Conservation (phyloP, 345 rosid species). For the Lumnitzera racemosa region DNA sequence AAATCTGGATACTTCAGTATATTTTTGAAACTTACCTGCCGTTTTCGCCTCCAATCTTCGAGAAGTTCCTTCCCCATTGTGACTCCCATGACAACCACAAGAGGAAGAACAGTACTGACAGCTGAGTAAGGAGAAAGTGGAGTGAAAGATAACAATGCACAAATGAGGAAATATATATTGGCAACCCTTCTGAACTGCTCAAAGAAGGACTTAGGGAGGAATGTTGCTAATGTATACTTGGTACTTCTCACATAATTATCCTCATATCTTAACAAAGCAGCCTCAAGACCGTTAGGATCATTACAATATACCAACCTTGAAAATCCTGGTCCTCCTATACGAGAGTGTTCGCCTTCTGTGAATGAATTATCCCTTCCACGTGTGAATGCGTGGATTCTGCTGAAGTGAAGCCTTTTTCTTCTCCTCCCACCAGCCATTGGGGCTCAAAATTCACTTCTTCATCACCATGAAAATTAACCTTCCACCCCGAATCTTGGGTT, state of each 20-base stretch:
- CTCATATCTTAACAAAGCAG: slow-evolving; percentile 35
- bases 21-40: slow-evolving; percentile 43
- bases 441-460: neutral
- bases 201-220: slow-evolving; percentile 74
- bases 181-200: slow-evolving; percentile 98
- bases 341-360: slow-evolving; percentile 59
- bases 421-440: slow-evolving; percentile 45
- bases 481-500: neutral
- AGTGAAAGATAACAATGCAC: slow-evolving; percentile 73
- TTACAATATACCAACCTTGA: slow-evolving; percentile 77
- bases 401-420: slow-evolving; percentile 53
- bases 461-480: neutral
- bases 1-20: too few relatives aligned
- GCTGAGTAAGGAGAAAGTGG: slow-evolving; percentile 73
- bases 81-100: slow-evolving; percentile 63
- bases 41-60: slow-evolving; percentile 82
- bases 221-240: slow-evolving; percentile 68
- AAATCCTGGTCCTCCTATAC: slow-evolving; percentile 93
- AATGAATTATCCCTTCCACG: slow-evolving; percentile 60
- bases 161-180: slow-evolving; percentile 74
- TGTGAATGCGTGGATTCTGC: slow-evolving; percentile 58
- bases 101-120: slow-evolving; percentile 77
- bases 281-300: slow-evolving; percentile 58
- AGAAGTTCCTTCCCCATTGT: slow-evolving; percentile 85
- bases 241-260: slow-evolving; percentile 76